Evolutionary conservation across 2,329 filamentous ascomycete genomes (phyloP).

Genomic region (Sarocladium brachiariae): DNA sequence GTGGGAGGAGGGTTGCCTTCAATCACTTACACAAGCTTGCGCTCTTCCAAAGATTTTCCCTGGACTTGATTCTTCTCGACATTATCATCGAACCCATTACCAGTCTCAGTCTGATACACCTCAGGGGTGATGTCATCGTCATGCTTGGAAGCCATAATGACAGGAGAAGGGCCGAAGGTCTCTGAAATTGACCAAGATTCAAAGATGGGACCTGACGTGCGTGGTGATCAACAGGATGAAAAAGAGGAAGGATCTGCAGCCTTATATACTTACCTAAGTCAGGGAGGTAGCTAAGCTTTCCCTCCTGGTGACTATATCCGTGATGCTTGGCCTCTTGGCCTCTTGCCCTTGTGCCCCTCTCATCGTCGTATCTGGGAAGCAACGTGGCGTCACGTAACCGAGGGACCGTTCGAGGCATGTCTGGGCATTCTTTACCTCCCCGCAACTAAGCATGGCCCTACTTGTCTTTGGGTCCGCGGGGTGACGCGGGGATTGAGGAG

Average conservation of each 20-base stretch:
- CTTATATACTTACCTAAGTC: neutral
- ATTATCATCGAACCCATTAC: neutral
- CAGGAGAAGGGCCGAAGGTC: neutral
- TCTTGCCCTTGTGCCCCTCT: too few species aligned
- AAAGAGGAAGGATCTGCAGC: neutral
- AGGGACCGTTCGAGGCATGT: slow-evolving; percentile 2
- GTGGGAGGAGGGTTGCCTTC: too few species aligned
- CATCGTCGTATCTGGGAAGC: neutral
- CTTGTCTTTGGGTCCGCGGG: too few species aligned
- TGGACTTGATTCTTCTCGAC: neutral
- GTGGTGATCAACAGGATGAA: neutral
- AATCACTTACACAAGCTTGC: neutral
- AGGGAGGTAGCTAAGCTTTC: too few species aligned
- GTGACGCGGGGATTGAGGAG: neutral
- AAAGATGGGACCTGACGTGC: neutral
- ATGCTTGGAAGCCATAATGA: neutral
- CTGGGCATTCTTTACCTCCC: too few species aligned
- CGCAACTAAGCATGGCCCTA: too few species aligned
- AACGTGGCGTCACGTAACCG: neutral
- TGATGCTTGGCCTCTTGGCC: too few species aligned
- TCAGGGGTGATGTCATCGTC: neutral
- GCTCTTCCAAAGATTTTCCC: neutral
- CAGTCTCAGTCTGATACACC: neutral
- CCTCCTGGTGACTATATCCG: too few species aligned
- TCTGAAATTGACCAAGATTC: neutral